Evolutionary conservation across 2,329 filamentous ascomycete genomes (phyloP), one percentile per base, ranked within the genome.

Genomic region (Tolypocladium tropicale): DNA sequence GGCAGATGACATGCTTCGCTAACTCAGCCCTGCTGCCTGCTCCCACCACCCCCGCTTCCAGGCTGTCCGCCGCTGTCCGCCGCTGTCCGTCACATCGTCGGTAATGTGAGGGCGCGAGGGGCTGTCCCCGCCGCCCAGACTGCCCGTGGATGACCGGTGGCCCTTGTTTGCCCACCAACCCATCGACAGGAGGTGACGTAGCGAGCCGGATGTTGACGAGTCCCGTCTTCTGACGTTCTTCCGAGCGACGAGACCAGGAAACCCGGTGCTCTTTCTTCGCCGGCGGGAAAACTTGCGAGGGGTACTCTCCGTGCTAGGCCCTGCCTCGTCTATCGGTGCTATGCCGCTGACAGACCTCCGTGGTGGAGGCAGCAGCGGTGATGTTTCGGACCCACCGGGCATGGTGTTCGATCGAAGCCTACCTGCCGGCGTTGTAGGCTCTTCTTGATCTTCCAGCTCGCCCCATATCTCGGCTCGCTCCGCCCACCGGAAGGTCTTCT

Each of bases 381-480:
- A 70, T 6, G 68, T 69, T 53, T 78, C 76, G 36, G 63, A 67
- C 21, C 68, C 64, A 1, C 65, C 69, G 0, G 79, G 77, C 37
- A 82, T 57, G 2, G 79, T 81, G 55, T 71, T 77, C 12, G 79
- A 79, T 16, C 79, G 75, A 28, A 72, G 67, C 50, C 77, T 72
- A 46, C 65, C 68, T 4, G 68, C 62, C 0, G 73, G 69, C 53
- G 74, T 72, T 56, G 69, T 73, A 33, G 72, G 68, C 23, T 73
- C 71, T 53, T 83, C 80, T 43, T 87, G 83, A 63, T 95, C 91
- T 65, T 94, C 86, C 16, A 96, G 78, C 68, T 95, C 90, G 56
- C 85, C 88, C 91, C 90, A 95, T 34, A 95, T 94, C 63, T 94
- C 89, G 37, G 84, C 84, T 1, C 83, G 82, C 67, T 94, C 88